Evolutionary conservation across 2,329 filamentous ascomycete species (phyloP), one percentile per base, ranked within the genome.

Genomic region (Fusarium sp.): DNA sequence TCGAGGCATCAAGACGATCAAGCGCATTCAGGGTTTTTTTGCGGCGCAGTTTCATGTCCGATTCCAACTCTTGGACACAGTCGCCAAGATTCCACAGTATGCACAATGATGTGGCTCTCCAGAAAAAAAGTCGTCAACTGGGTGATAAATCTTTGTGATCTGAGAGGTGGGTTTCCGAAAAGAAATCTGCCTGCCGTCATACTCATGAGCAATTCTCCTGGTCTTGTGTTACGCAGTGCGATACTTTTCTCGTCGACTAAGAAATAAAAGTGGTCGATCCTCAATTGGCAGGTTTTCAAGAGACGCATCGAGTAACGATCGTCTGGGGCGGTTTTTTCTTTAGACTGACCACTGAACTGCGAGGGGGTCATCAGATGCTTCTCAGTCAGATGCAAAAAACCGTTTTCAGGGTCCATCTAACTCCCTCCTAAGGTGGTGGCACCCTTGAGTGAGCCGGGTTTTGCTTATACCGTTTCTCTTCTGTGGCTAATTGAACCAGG

Each of bases 291-390:
- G 47, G 47, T 40, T 52, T 64, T 6, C 16, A 13, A 38, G 18
- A 34, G 10, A 1, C 45, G 18, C 9, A 59, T 47, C 7, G 2
- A 67, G 72, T 56, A 74, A 62, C 1, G 69, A 74, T 74, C 61
- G 37, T 11, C 71, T 14, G 16, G 5, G 14, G n/a, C 10, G 52
- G 58, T 54, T 37, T 38, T 57, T 60, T 37, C 50, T 61, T 22
- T 2, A 45, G 34, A 22, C 20, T 47, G 20, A 47, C 29, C 29
- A 40, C 29, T 42, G 20, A 27, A 16, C 11, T 9, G 16, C 35
- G 45, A 65, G 24, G 24, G 24, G 40, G 61, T 64, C 38, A 62
- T 54, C 47, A 64, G 27, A 22, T 24, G n/a, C 22, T 18, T 60
- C 52, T 40, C 24, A n/a, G 18, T 13, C 38, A 38, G 20, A n/a